Base-by-base conservation (phyloP, 129 eudicot genomes). In the Kitagawia praeruptora region DNA sequence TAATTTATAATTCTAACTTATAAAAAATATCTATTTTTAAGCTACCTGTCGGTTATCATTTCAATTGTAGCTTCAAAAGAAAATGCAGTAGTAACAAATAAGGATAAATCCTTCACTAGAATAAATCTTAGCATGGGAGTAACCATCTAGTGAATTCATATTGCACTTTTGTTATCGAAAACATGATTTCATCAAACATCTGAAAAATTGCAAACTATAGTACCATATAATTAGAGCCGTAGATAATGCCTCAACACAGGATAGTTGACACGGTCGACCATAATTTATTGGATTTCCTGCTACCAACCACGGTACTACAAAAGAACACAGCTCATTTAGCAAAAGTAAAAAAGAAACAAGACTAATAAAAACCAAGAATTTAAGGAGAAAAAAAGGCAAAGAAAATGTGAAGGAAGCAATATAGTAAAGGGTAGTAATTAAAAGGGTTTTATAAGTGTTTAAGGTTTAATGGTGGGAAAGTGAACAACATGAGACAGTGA, bases 251-350 rank as follows among this genome's bases (percentile, higher is more conserved):
- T 96, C 98, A 77, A 96, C 99, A 78, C 99, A 96, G 80, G 99
- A 96, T 80, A 96, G 88, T 86, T 96, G 84, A 78, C 99, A 96
- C 34, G 99, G 99, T 15, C 99, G 89, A n/a, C 99, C 99, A 83
- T 96, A 96, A 80, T 96, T 96, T 79, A 96, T 97, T 61, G 99
- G 99, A 83, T 96, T 96, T 27, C 98, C 99, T 78, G 99, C 99
- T 71, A 90, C 99, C 84, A 96, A 85, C 99, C 99, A 96, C 39
- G 99, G 99, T 78, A 96, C 97, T 92, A 91, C 83, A 70, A 37
- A 40, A 70, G 84, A 77, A 45, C 81, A 66, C 45, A 86, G 69
- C 72, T 46, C 75, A 77, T 27, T 74, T 23, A 54, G 76, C 79
- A 81, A 44, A 73, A 74, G 56, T 83, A 76, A 34, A 48, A 54